Evolutionary conservation across 2,329 filamentous ascomycete genomes (phyloP).

Genomic region (Neonectria ditissima): DNA sequence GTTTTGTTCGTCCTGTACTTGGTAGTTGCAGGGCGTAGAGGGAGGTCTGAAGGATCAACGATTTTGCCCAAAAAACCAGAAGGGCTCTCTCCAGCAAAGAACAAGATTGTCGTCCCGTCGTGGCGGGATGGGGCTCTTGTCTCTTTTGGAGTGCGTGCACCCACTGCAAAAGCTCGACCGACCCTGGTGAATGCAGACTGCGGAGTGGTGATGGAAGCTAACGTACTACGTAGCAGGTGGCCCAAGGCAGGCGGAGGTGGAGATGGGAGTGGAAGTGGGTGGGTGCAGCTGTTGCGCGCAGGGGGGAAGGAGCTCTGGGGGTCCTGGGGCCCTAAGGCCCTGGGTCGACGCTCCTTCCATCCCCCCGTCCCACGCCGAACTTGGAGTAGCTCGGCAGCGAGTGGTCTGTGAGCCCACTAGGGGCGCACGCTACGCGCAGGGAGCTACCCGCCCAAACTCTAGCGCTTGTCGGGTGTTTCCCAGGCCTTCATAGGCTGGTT

Average conservation of each 20-base stretch:
- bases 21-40: neutral
- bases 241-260: neutral
- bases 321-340: neutral
- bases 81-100: neutral
- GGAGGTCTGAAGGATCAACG: constrained; percentile 12
- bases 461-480: neutral
- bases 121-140: constrained; percentile 17
- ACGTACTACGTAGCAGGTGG: too few species aligned
- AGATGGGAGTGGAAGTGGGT: neutral
- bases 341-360: constrained; percentile 6
- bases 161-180: neutral
- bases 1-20: neutral
- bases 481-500: neutral
- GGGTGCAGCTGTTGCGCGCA: neutral
- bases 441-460: neutral
- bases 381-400: constrained; percentile 36
- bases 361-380: constrained; percentile 32
- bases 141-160: constrained; percentile 8
- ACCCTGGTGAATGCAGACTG: neutral
- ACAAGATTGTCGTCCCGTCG: constrained; percentile 14
- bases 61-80: constrained; percentile 11
- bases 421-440: constrained; percentile 23
- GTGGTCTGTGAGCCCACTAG: constrained; percentile 39
- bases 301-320: neutral
- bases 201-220: neutral